These are phyloP conservation scores for Calocybe cyanea DNA, from an alignment of 768 basidiomycete species.

Conservation along the genomic window DNA sequence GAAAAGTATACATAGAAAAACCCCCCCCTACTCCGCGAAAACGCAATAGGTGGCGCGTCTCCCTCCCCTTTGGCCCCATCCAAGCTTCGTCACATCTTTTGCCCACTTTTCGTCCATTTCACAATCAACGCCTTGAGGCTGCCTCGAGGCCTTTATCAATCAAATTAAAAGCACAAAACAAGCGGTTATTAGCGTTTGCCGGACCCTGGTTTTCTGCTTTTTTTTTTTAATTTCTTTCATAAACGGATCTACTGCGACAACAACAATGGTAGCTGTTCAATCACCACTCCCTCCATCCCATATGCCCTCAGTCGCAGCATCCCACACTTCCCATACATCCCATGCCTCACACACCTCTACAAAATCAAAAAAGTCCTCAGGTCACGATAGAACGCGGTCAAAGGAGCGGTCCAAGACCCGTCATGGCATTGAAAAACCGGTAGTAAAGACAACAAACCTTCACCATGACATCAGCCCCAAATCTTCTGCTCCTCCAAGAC, in stretches of 20 bases:
- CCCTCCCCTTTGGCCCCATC: not conserved
- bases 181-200: no score
- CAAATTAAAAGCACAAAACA: no score
- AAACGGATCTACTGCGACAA: not conserved
- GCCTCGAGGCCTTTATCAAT: conserved; percentile 22
- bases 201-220: no score
- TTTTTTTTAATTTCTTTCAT: no score
- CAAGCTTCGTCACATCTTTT: conserved; percentile 8
- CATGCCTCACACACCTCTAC: conserved; percentile 16
- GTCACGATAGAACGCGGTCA: conserved; percentile 6
- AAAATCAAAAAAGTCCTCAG: conserved; percentile 15
- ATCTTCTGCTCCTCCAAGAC: conserved; percentile 11
- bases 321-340: conserved; percentile 16
- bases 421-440: conserved; percentile 14
- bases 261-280: not conserved
- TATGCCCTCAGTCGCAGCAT: conserved; percentile 19
- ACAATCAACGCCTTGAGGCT: conserved; percentile 19
- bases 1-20: conserved; percentile 1
- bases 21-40: conserved; percentile 7
- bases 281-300: conserved; percentile 2
- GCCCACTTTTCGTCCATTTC: conserved; percentile 15
- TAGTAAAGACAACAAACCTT: conserved; percentile 10
- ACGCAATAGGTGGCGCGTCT: conserved; percentile 14
- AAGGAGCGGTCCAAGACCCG: conserved; percentile 1
- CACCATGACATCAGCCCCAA: conserved; percentile 4